Percentiles rank a stretch among this genome's conserved stretches.
These are phyloP conservation scores for Hebeloma cylindrosporum DNA, from an alignment of 768 basidiomycete genomes.

Conservation along the genomic window DNA sequence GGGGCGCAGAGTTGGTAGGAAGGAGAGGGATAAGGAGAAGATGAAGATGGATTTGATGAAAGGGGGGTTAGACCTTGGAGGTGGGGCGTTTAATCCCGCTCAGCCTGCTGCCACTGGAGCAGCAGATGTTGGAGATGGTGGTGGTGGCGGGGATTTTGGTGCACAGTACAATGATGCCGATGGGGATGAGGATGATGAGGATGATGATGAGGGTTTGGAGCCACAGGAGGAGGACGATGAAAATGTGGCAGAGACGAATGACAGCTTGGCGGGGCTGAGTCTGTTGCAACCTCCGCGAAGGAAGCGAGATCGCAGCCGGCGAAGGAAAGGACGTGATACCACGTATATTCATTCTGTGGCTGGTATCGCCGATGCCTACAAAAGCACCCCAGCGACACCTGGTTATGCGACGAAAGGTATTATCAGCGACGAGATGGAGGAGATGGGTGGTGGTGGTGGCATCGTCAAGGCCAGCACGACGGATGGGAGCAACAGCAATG, in stretches of 20 bases:
- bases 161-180: constrained; percentile 3
- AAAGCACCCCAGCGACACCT: constrained; percentile 22
- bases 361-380: constrained; percentile 17
- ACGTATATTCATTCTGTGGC: constrained; percentile 19
- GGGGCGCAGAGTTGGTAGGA: constrained; percentile 26
- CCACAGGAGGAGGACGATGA: constrained; percentile 21
- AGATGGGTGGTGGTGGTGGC: constrained; percentile 6
- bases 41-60: constrained; percentile 18
- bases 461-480: neutral
- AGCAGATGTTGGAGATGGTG: constrained; percentile 1
- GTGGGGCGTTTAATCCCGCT: no score
- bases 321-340: constrained; percentile 16
- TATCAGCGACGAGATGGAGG: constrained; percentile 10
- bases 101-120: no score
- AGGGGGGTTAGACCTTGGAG: constrained; percentile 2
- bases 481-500: neutral
- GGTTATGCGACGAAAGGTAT: constrained; percentile 1
- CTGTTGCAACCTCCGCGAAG: constrained; percentile 25
- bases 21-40: constrained; percentile 26
- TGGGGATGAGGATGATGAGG: constrained; percentile 8
- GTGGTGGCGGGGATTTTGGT: constrained; percentile 8
- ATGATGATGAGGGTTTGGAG: constrained; percentile 16
- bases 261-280: constrained; percentile 26
- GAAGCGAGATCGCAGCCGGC: constrained; percentile 19
- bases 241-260: constrained; percentile 21